Evolutionary conservation across 148 eudicot species (phyloP), one percentile per base, ranked within the genome.

Genomic region (Amaranthus cruentus): DNA sequence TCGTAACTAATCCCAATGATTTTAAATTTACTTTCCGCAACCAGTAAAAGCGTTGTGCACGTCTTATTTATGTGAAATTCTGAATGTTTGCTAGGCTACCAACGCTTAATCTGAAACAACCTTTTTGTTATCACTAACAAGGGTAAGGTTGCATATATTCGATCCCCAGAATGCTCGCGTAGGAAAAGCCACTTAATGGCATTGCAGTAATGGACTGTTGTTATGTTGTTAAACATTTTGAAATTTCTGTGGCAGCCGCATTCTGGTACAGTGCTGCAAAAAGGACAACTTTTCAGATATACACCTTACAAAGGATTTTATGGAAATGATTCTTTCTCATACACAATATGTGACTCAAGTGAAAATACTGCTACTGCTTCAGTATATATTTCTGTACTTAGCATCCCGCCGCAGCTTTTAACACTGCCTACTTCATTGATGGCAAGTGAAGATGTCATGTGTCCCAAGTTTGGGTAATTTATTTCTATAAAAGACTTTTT

Each of bases 321-420:
- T 28, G 99, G 99, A 64, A 90, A 84, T 71, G 99, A 95, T 83
- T 80, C 87, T 62, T 92, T 95, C 72, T 71, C 76, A 8, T 95
- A 95, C 76, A 83, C 86, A 9, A 80, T 92, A 67, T 10, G 80
- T 63, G 94, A 92, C 69, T 51, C 73, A 51, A 91, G 91, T 72
- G 84, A 87, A 53, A 88, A 90, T 77, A 50, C 73, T 78, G 97
- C 87, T 79, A 66, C 90, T 69, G 94, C 87, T 63, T 64, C 79
- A 21, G 94, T 91, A 49, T 64, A 73, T 55, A 75, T 95, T 71
- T 68, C 81, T 70, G 72, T 95, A 72, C 93, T 87, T 59, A 81
- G 92, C 74, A 88, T 81, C 62, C 99, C 99, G n/a, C 99, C 99
- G 56, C 99, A 88, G 84, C 83, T 95, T 73, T 79, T 86, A 67